phyloP scores from a whole-genome alignment of 1,139 yeast genomes.

The Protomyces pachydermus region DNA sequence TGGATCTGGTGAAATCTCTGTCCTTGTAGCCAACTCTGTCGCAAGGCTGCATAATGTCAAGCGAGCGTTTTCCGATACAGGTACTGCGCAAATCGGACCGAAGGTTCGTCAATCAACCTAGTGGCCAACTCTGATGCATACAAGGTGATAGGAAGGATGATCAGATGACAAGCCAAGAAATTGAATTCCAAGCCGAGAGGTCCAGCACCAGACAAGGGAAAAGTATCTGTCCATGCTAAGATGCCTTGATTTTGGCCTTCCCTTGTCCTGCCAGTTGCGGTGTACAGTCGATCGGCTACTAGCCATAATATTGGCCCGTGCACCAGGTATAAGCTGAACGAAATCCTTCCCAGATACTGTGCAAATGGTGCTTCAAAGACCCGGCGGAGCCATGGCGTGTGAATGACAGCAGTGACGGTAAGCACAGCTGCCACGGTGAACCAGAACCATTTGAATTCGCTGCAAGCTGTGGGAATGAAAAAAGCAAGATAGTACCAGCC shows the following conservation, averaged over 20 bases:
- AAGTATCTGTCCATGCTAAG: slow-evolving; percentile 3
- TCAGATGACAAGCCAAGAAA: slow-evolving; percentile 13
- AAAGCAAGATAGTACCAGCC: slow-evolving; percentile 21
- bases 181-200: slow-evolving; percentile 21
- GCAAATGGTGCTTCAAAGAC: slow-evolving; percentile 10
- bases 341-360: slow-evolving; percentile 19
- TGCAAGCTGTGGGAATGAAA: slow-evolving; percentile 13
- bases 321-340: slow-evolving; percentile 20
- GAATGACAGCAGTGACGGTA: slow-evolving; percentile 2
- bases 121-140: slow-evolving; percentile 20
- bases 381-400: slow-evolving; percentile 7
- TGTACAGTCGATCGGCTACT: slow-evolving; percentile 15
- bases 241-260: slow-evolving; percentile 11
- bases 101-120: slow-evolving; percentile 18
- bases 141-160: slow-evolving; percentile 20
- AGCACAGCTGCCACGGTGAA: slow-evolving; percentile 11
- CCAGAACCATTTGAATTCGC: slow-evolving; percentile 24
- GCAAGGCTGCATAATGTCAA: not conserved
- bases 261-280: slow-evolving; percentile 18
- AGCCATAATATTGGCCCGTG: slow-evolving; percentile 22
- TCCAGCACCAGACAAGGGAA: slow-evolving; percentile 14
- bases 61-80: slow-evolving; percentile 10
- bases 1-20: not conserved
- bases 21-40: no score
- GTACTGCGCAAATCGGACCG: not conserved